These are phyloP conservation scores for Leishmania mexicana DNA, from an alignment of 208 protist genomes.

Conservation along the genomic window DNA sequence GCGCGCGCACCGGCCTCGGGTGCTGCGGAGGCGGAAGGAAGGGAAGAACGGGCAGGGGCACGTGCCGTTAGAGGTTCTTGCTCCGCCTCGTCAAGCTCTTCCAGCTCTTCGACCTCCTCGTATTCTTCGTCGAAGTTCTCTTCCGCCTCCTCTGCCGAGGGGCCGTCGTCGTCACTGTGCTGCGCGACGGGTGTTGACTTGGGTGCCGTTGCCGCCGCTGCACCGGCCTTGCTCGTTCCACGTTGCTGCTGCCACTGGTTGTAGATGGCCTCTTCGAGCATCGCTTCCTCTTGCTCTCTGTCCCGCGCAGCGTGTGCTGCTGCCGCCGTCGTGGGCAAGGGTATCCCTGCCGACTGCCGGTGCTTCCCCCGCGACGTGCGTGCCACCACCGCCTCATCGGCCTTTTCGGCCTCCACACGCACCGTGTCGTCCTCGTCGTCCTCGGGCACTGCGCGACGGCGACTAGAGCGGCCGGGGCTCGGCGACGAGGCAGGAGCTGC, in stretches of 20 bases:
- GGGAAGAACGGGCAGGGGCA: neutral
- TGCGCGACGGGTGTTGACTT: constrained; percentile 5
- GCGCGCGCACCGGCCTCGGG: neutral
- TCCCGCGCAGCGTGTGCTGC: constrained; percentile 2
- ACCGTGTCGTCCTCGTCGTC: constrained; percentile 23
- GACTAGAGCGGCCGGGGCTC: neutral
- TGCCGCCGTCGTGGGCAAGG: neutral
- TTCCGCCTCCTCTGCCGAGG: constrained; percentile 29
- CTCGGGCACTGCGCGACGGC: constrained; percentile 10
- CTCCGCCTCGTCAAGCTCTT: constrained; percentile 8
- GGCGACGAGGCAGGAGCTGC: neutral
- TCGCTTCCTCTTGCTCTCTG: constrained; percentile 21
- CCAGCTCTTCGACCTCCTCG: constrained; percentile 27
- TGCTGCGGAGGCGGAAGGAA: neutral
- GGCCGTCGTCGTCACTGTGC: constrained; percentile 16
- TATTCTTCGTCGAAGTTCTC: constrained; percentile 16
- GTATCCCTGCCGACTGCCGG: neutral
- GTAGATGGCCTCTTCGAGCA: constrained; percentile 25
- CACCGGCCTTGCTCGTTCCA: constrained; percentile 3
- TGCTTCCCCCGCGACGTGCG: neutral
- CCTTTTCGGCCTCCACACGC: constrained; percentile 32
- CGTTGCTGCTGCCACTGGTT: constrained; percentile 25
- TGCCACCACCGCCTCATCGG: constrained; percentile 14
- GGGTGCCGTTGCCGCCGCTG: neutral
- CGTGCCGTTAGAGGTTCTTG: neutral